Evolutionary conservation across 1,139 yeast genomes (phyloP).

Genomic region (Candida sp.): DNA sequence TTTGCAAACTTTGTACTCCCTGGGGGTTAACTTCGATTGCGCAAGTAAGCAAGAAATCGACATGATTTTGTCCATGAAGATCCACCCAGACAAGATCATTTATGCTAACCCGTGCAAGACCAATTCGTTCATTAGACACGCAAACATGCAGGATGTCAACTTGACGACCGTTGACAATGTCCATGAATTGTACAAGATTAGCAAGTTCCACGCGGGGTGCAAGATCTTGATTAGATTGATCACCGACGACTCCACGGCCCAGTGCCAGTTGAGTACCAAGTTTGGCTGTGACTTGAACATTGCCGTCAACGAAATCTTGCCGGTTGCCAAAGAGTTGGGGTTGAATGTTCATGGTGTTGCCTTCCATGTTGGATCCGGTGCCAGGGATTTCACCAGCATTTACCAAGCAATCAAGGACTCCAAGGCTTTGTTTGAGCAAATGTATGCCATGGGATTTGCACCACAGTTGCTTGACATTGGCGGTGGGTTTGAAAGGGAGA

Average conservation of each 20-base stretch:
- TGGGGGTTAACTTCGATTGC: conserved; percentile 90
- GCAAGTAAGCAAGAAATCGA: conserved; percentile 90
- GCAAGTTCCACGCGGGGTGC: conserved; percentile 68
- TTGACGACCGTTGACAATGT: conserved; percentile 91
- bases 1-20: conserved; percentile 54
- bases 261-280: conserved; percentile 87
- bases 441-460: conserved; percentile 47
- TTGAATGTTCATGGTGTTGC: conserved; percentile 84
- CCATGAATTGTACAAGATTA: conserved; percentile 81
- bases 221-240: conserved; percentile 78
- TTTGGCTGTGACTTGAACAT: conserved; percentile 78
- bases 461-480: conserved; percentile 82
- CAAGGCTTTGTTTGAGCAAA: conserved; percentile 68
- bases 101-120: conserved; percentile 97
- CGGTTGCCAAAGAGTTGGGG: conserved; percentile 62
- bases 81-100: conserved; percentile 68
- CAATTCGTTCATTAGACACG: conserved; percentile 76
- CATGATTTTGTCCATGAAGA: conserved; percentile 63
- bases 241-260: conserved; percentile 90
- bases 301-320: conserved; percentile 58
- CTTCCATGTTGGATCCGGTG: conserved; percentile 97
- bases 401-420: conserved; percentile 78
- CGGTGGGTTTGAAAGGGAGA: conserved; percentile 83
- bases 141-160: conserved; percentile 56
- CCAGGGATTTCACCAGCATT: conserved; percentile 73